Evolutionary conservation across 768 basidiomycete species (phyloP).

Genomic region (Hysterangium stoloniferum): DNA sequence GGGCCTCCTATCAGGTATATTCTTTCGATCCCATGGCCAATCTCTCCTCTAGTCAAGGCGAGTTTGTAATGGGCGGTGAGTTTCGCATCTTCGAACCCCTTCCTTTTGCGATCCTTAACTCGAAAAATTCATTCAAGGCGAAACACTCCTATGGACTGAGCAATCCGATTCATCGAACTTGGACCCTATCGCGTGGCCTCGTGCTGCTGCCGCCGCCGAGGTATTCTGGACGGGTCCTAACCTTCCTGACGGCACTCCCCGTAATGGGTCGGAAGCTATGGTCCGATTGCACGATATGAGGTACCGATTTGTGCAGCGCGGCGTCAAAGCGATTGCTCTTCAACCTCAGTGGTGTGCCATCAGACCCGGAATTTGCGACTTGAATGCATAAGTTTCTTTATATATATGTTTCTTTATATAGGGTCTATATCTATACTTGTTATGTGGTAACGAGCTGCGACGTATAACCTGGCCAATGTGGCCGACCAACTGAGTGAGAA

Average conservation of each 20-base stretch:
- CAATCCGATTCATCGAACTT: slow-evolving; percentile 27
- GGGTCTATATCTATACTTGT: too few species aligned
- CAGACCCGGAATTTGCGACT: slow-evolving; percentile 23
- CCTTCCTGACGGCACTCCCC: slow-evolving; percentile 12
- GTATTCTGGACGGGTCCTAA: slow-evolving; percentile 10
- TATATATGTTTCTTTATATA: too few species aligned
- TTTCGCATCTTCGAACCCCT: neutral
- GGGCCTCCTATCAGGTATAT: slow-evolving; percentile 15
- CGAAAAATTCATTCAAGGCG: slow-evolving; percentile 15
- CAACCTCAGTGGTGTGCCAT: slow-evolving; percentile 35
- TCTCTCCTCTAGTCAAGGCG: slow-evolving; percentile 16
- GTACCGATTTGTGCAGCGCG: slow-evolving; percentile 24
- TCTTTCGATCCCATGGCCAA: slow-evolving; percentile 28
- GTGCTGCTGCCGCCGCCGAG: slow-evolving; percentile 27
- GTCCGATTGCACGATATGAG: slow-evolving; percentile 27
- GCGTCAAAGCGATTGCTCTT: slow-evolving; percentile 24
- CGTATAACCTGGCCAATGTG: too few species aligned
- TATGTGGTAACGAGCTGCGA: too few species aligned
- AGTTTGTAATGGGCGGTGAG: slow-evolving; percentile 24
- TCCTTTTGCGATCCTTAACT: neutral
- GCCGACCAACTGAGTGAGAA: too few species aligned
- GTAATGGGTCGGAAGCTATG: slow-evolving; percentile 20
- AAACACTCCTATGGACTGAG: slow-evolving; percentile 28
- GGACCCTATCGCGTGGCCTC: slow-evolving; percentile 28
- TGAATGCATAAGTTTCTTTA: slow-evolving; percentile 8